Conservation (phyloP, 306 rosid genomes). For the Boehmeria nivea region DNA sequence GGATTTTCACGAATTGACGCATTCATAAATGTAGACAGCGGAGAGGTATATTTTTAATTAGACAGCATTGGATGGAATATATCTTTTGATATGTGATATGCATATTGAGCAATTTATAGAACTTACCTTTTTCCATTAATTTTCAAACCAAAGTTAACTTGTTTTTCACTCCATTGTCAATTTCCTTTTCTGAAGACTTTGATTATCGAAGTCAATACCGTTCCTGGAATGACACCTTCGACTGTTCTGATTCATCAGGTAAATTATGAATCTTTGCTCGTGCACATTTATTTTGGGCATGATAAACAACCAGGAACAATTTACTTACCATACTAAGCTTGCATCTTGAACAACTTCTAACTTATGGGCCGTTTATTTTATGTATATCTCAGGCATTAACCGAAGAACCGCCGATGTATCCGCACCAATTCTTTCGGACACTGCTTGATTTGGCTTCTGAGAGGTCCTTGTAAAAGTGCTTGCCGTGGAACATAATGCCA, state of each 20-base stretch:
- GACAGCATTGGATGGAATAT: not conserved
- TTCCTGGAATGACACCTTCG: slow-evolving; percentile 99
- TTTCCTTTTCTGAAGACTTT: slow-evolving; percentile 48
- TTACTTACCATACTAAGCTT: too few relatives aligned
- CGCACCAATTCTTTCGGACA: slow-evolving; percentile 76
- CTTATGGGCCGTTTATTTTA: too few relatives aligned
- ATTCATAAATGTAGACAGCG: slow-evolving; percentile 75
- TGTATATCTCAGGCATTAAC: slow-evolving; percentile 81
- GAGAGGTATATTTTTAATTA: slow-evolving; percentile 56
- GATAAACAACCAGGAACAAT: not conserved
- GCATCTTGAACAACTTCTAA: too few relatives aligned
- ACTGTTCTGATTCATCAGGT: slow-evolving; percentile 97
- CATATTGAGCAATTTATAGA: too few relatives aligned
- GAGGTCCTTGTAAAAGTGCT: slow-evolving; percentile 29
- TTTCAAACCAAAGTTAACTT: too few relatives aligned
- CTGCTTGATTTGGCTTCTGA: slow-evolving; percentile 79
- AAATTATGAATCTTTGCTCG: not conserved
- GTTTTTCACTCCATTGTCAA: too few relatives aligned
- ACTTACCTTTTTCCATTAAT: too few relatives aligned
- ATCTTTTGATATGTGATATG: too few relatives aligned
- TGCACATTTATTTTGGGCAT: too few relatives aligned
- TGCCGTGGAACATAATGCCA: not conserved
- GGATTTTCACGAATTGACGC: slow-evolving; percentile 97
- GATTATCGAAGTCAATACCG: slow-evolving; percentile 91
- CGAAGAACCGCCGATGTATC: slow-evolving; percentile 77